These are phyloP conservation scores for Tulasnella sp. DNA, from an alignment of 768 basidiomycete genomes.

Conservation along the genomic window DNA sequence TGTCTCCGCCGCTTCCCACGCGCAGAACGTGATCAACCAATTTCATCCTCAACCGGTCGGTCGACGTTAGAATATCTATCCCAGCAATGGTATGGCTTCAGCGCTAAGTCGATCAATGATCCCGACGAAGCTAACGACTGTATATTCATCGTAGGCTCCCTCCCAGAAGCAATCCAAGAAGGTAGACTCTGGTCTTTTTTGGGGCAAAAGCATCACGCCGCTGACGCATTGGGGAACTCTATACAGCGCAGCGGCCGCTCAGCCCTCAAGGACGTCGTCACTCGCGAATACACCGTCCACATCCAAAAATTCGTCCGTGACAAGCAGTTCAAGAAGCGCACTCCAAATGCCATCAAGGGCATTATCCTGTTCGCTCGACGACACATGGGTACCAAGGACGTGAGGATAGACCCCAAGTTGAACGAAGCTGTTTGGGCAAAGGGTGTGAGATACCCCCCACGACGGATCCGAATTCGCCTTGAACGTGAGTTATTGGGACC, in stretches of 20 bases:
- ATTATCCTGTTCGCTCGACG: constrained; percentile 86
- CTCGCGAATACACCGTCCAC: constrained; percentile 98
- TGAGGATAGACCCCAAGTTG: constrained; percentile 88
- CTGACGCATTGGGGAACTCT: neutral
- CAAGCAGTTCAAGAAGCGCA: constrained; percentile 94
- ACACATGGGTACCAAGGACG: constrained; percentile 92
- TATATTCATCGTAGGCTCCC: neutral
- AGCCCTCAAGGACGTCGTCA: constrained; percentile 95
- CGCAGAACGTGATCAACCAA: neutral
- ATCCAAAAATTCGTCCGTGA: constrained; percentile 91
- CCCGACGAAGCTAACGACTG: neutral
- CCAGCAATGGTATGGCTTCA: neutral
- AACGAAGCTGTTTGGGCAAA: constrained; percentile 91
- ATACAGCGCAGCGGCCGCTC: constrained; percentile 56
- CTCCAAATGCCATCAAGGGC: constrained; percentile 93
- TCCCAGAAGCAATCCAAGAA: constrained; percentile 48
- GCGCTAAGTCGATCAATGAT: neutral
- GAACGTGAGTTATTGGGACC: constrained; percentile 56
- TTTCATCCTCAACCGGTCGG: neutral
- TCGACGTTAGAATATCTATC: neutral
- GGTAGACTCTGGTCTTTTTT: neutral
- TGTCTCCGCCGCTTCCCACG: neutral
- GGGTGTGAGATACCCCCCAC: constrained; percentile 91
- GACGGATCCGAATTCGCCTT: constrained; percentile 84
- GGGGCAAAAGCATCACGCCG: neutral